These are phyloP conservation scores for Verbascum thapsus DNA, from an alignment of 257 asterid species.

Conservation along the genomic window DNA sequence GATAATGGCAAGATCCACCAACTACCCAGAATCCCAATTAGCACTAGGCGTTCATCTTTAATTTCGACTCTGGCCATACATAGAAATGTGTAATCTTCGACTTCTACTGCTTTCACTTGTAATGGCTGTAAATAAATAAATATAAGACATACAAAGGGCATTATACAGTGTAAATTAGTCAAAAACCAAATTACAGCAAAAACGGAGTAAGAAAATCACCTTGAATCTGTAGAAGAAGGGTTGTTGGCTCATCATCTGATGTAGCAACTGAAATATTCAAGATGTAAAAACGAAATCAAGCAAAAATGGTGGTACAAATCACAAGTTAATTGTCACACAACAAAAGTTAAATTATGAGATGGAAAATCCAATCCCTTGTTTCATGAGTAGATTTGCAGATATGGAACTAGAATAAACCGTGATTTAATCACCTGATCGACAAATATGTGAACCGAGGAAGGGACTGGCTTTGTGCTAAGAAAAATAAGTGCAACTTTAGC, in stretches of 20 bases:
- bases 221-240: conserved; percentile 39
- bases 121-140: conserved; percentile 26
- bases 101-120: conserved; percentile 33
- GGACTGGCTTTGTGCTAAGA: conserved; percentile 43
- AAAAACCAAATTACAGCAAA: too few relatives aligned
- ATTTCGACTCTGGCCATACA: conserved; percentile 38
- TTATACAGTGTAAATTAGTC: background rate
- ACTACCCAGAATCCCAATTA: conserved; percentile 44
- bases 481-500: conserved; percentile 42
- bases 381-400: background rate
- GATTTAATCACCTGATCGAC: conserved; percentile 44
- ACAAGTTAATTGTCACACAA: background rate
- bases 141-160: background rate
- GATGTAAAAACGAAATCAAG: conserved; percentile 1
- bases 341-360: background rate
- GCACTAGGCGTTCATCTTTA: conserved; percentile 32
- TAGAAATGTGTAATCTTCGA: conserved; percentile 33
- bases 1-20: conserved; percentile 49
- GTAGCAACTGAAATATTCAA: conserved; percentile 38
- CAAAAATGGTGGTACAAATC: background rate
- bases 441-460: conserved; percentile 43
- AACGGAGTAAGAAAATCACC: conserved; percentile 34
- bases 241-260: conserved; percentile 36
- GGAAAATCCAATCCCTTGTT: background rate
- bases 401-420: conserved; percentile 10